These are phyloP conservation scores for Lasiosphaeriaceae sp. DNA, from an alignment of 495 filamentous ascomycete species.

Conservation along the genomic window DNA sequence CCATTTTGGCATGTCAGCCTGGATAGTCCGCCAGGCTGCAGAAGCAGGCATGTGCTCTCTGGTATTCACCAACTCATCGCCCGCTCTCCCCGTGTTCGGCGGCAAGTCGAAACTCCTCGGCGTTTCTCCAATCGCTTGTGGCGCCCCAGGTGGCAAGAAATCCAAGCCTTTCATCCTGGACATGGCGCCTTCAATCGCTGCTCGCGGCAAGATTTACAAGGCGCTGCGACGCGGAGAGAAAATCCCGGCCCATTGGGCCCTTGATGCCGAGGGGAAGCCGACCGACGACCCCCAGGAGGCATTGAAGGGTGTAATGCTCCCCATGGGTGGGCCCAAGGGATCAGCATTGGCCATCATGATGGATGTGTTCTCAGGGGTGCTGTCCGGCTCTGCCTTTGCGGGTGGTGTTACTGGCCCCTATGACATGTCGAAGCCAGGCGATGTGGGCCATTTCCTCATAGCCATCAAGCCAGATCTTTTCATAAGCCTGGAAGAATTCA, in stretches of 20 bases:
- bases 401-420: slow-evolving; percentile 70
- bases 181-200: slow-evolving; percentile 73
- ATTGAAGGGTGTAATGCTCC: slow-evolving; percentile 69
- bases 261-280: slow-evolving; percentile 63
- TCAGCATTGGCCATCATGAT: slow-evolving; percentile 73
- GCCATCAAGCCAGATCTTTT: slow-evolving; percentile 76
- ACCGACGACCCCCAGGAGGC: slow-evolving; percentile 66
- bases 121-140: slow-evolving; percentile 73
- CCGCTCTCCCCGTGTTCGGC: slow-evolving; percentile 71
- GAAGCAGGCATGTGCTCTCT: slow-evolving; percentile 69
- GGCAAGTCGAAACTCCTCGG: slow-evolving; percentile 65
- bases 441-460: slow-evolving; percentile 74
- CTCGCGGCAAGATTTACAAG: slow-evolving; percentile 73
- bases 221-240: slow-evolving; percentile 66
- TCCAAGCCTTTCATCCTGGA: slow-evolving; percentile 63
- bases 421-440: slow-evolving; percentile 60
- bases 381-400: slow-evolving; percentile 66
- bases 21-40: slow-evolving; percentile 70
- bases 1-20: slow-evolving; percentile 78
- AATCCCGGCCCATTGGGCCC: slow-evolving; percentile 70
- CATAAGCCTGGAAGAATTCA: slow-evolving; percentile 65
- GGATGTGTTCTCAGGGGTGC: slow-evolving; percentile 77
- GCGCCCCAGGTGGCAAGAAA: slow-evolving; percentile 53
- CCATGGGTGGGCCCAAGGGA: slow-evolving; percentile 77
- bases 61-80: slow-evolving; percentile 76